Percentiles rank a stretch among this genome's conserved stretches.
These are phyloP conservation scores for Crotalaria pallida DNA, from an alignment of 306 rosid species.

Conservation along the genomic window DNA sequence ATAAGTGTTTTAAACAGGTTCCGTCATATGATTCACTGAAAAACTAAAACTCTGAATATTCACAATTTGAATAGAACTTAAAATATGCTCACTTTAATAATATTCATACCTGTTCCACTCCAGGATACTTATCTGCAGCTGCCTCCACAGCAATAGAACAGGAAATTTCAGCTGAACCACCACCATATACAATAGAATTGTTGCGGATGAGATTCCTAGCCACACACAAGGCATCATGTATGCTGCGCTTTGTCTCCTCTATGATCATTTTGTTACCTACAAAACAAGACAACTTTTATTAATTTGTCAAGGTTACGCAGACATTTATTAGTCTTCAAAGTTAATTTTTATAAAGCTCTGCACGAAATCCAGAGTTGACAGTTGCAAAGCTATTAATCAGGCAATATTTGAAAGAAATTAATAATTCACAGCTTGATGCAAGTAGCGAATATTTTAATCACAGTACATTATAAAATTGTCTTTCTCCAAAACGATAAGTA, in stretches of 20 bases:
- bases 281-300: slow-evolving; percentile 16
- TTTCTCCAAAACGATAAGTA: too few species aligned
- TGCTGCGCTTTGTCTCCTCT: slow-evolving; percentile 97
- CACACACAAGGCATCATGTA: slow-evolving; percentile 93
- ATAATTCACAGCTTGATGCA: too few species aligned
- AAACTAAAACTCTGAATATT: background rate
- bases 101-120: slow-evolving; percentile 82
- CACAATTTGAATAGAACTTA: too few species aligned
- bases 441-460: too few species aligned
- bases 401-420: too few species aligned
- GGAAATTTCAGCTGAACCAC: slow-evolving; percentile 92
- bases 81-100: background rate
- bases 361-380: background rate
- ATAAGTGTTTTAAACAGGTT: background rate
- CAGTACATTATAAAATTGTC: too few species aligned
- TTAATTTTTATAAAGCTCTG: background rate
- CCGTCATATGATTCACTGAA: background rate
- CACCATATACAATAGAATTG: slow-evolving; percentile 96
- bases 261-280: slow-evolving; percentile 98
- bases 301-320: slow-evolving; percentile 12
- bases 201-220: slow-evolving; percentile 98
- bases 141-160: slow-evolving; percentile 89
- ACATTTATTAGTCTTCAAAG: background rate
- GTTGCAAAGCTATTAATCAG: background rate
- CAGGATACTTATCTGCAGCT: slow-evolving; percentile 86